phyloP scores from a whole-genome alignment of 1,284 basidiomycete species.

The Ganoderma lucidum region DNA sequence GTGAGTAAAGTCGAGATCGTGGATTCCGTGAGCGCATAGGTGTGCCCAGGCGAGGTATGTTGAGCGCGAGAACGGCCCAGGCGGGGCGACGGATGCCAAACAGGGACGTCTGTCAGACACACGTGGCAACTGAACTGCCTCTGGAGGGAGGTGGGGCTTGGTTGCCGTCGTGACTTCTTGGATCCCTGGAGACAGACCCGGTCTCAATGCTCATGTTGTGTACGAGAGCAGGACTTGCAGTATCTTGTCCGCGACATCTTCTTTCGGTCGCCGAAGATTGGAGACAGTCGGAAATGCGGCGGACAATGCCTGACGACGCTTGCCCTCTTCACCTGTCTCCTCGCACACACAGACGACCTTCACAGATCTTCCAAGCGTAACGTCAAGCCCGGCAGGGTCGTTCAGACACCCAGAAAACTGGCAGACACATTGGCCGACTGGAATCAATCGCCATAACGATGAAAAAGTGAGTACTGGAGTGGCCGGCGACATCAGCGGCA shows the following conservation, averaged over 20 bases:
- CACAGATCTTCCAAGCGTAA: background rate
- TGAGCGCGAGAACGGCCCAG: conserved; percentile 34
- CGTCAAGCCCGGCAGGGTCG: background rate
- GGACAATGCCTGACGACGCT: background rate
- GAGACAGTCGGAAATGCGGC: background rate
- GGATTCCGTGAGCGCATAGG: conserved; percentile 23
- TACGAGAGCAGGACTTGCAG: background rate
- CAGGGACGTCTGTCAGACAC: conserved; percentile 16
- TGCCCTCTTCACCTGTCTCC: background rate
- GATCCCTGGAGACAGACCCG: background rate
- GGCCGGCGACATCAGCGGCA: background rate
- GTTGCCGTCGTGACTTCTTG: background rate
- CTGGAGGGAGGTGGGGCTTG: background rate
- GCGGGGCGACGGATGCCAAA: conserved; percentile 22
- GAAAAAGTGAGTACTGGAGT: background rate
- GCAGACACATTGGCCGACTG: too few species aligned
- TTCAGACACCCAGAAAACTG: background rate
- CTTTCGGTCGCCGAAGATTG: background rate
- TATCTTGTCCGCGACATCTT: background rate
- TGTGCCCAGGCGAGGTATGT: conserved; percentile 25
- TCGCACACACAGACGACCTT: background rate
- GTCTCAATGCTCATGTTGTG: background rate
- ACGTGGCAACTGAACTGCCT: conserved; percentile 17
- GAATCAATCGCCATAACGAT: conserved; percentile 25
- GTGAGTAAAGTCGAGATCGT: conserved; percentile 27